These are phyloP conservation scores for Linderniella brevidens DNA, from an alignment of 257 asterid genomes.

Conservation along the genomic window DNA sequence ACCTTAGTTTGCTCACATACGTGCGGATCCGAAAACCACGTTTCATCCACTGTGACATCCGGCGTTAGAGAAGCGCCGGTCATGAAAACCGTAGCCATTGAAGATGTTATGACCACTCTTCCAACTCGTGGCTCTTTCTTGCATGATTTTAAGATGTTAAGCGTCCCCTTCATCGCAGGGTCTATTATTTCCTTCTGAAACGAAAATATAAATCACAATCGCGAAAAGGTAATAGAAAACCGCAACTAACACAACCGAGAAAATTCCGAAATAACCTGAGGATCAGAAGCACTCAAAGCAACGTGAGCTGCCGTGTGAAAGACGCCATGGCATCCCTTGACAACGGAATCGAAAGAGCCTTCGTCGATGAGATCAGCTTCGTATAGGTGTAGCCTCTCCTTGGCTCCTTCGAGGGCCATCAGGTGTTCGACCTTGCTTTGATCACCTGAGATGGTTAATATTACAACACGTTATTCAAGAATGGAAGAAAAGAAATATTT, in stretches of 20 bases:
- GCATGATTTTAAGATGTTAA: slow-evolving; percentile 44
- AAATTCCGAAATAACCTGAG: slow-evolving; percentile 19
- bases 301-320: slow-evolving; percentile 59
- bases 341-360: slow-evolving; percentile 32
- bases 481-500: not conserved
- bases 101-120: slow-evolving; percentile 43
- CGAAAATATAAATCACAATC: slow-evolving; percentile 1
- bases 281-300: slow-evolving; percentile 13
- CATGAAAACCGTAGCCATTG: slow-evolving; percentile 26
- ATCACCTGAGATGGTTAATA: slow-evolving; percentile 22
- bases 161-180: slow-evolving; percentile 55
- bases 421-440: slow-evolving; percentile 28
- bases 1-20: slow-evolving; percentile 43
- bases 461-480: not conserved
- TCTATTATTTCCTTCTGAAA: slow-evolving; percentile 36
- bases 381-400: slow-evolving; percentile 28
- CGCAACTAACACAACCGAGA: not conserved
- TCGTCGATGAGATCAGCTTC: slow-evolving; percentile 32
- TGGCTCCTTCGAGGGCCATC: slow-evolving; percentile 40
- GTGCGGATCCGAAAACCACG: slow-evolving; percentile 43
- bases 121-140: slow-evolving; percentile 23
- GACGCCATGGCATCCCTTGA: slow-evolving; percentile 49
- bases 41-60: slow-evolving; percentile 32
- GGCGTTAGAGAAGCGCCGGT: slow-evolving; percentile 12
- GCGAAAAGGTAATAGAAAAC: no score